Base-by-base conservation (phyloP, 2,329 filamentous ascomycete genomes). In the Fusarium subtropicale region DNA sequence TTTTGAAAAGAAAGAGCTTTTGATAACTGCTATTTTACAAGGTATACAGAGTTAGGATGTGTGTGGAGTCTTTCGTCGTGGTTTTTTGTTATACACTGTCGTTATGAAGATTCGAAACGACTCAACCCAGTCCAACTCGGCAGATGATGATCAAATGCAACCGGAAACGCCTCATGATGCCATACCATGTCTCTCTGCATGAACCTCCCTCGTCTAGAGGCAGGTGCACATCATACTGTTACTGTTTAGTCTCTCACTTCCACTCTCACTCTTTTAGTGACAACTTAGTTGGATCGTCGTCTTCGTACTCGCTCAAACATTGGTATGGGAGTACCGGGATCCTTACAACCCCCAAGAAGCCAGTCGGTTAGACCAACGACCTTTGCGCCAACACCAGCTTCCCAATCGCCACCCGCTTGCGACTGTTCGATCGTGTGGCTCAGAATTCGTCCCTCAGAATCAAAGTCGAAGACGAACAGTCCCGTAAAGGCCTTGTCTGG, bases 381-480 rank as follows among this genome's bases (percentile, higher is more conserved):
- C 76, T 91, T 92, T 24, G 92, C 91, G 28, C 92, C 88, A n/a
- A 90, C 83, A 18, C 89, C 94, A 67, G 88, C 89, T 74, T 97
- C 94, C 89, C 91, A 97, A 64, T 93, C 89, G 39, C 91, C 88
- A 18, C 91, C 90, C 74, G 96, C 91, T 74, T 97, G 92, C 2
- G 92, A 92, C 80, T 97, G 92, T 81, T 99, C 96, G 75, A 99
- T 98, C 0, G 93, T 97, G 79, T 98, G 96, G 71, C 89, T 93
- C 48, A 92, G 81, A 36, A 99, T 89, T 68, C 93, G 86, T 2
- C 96, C 96, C 74, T 97, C 87, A 47, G 89, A 85, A 76, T 98
- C 96, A 77, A 99, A 99, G 70, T 97, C 93, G 78, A 99, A 99
- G 62, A 97, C 91, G 80, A 98, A 99, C 13, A 98, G 80, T 0